phyloP scores from a whole-genome alignment of 768 basidiomycete species.

The Collybiopsis luxurians region DNA sequence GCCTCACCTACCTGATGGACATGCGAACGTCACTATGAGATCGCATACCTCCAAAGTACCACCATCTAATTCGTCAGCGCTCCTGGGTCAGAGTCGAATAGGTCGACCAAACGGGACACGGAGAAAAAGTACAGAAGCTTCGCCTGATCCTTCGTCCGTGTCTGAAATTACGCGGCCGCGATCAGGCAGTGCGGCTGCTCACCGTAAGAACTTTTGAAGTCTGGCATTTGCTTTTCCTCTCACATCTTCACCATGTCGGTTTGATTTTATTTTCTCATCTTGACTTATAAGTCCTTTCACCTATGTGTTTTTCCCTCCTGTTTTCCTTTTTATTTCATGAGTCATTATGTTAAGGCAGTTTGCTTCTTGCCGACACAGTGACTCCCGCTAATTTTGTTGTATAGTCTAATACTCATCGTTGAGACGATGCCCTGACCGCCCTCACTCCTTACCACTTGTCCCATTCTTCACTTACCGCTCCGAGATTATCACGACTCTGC shows the following conservation, averaged over 20 bases:
- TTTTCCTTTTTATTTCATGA: background rate
- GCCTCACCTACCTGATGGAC: slow-evolving; percentile 38
- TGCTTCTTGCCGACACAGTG: background rate
- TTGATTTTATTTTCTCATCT: slow-evolving; percentile 7
- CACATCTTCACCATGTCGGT: background rate
- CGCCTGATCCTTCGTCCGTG: background rate
- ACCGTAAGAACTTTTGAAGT: slow-evolving; percentile 2
- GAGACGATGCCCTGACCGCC: slow-evolving; percentile 2
- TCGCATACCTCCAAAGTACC: slow-evolving; percentile 35
- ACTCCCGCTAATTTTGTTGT: background rate
- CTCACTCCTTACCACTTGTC: background rate
- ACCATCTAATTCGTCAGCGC: slow-evolving; percentile 29
- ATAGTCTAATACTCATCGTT: background rate
- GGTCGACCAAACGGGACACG: slow-evolving; percentile 40
- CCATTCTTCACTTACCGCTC: background rate
- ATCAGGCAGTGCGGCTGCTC: slow-evolving; percentile 6
- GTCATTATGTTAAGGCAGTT: background rate
- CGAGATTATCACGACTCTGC: background rate
- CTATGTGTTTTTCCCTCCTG: background rate
- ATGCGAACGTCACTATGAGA: slow-evolving; percentile 48
- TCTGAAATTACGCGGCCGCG: background rate
- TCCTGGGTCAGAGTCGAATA: slow-evolving; percentile 47
- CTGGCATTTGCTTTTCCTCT: background rate
- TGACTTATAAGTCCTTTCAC: slow-evolving; percentile 6
- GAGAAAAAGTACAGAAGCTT: slow-evolving; percentile 7